Evolutionary conservation across 345 rosid genomes (phyloP).

Genomic region (Aquilaria yunnanensis): DNA sequence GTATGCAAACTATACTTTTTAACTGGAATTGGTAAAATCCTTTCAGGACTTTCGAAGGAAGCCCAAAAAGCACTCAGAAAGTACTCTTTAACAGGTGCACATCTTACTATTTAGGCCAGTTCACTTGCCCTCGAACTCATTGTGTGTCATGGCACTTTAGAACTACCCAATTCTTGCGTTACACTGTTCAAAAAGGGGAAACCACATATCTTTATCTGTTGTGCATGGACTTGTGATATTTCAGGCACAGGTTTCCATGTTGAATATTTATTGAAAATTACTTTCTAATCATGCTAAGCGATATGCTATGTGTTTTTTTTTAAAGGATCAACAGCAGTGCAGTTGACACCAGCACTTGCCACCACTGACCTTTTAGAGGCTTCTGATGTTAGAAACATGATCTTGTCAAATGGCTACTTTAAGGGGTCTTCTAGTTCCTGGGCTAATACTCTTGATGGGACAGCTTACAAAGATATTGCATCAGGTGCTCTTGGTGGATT

Average conservation of each 20-base stretch:
- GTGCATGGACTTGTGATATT: too few species aligned
- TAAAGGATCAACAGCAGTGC: slow-evolving; percentile 52
- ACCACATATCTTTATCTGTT: too few species aligned
- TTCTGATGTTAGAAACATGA: slow-evolving; percentile 56
- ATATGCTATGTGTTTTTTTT: neutral
- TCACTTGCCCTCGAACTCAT: too few species aligned
- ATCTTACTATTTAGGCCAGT: neutral
- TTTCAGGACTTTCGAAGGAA: slow-evolving; percentile 80
- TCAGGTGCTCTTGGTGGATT: slow-evolving; percentile 80
- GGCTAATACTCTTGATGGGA: slow-evolving; percentile 41
- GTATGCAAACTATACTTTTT: slow-evolving; percentile 2
- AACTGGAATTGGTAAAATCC: slow-evolving; percentile 13
- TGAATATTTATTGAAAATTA: neutral
- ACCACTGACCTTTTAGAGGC: slow-evolving; percentile 45
- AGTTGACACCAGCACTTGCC: slow-evolving; percentile 49
- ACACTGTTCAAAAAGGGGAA: too few species aligned
- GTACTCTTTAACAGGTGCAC: slow-evolving; percentile 61
- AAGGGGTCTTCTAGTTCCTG: slow-evolving; percentile 47
- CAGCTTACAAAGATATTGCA: slow-evolving; percentile 40
- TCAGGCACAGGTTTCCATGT: too few species aligned
- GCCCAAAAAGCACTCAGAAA: slow-evolving; percentile 77
- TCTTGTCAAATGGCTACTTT: slow-evolving; percentile 65
- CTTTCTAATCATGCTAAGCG: slow-evolving; percentile 4
- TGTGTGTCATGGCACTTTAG: too few species aligned
- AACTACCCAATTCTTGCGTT: too few species aligned